Evolutionary conservation across 805 yeast species (phyloP).

Genomic region (Saccharomycopsis olivae): DNA sequence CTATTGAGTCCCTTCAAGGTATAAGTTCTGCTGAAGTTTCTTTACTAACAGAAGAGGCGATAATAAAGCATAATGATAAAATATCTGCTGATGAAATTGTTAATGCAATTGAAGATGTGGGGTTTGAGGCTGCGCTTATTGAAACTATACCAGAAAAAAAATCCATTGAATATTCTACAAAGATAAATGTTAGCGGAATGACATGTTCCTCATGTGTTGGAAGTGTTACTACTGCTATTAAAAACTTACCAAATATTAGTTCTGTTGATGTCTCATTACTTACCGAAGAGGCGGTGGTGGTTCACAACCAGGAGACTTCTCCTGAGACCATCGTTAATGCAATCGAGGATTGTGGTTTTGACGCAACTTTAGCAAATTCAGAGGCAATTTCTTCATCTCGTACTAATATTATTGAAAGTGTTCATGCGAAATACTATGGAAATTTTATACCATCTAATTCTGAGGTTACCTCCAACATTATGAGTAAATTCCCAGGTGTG

Average conservation of each 20-base stretch:
- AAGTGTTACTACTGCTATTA: conserved; percentile 48
- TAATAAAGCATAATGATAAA: conserved; percentile 35
- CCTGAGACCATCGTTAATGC: conserved; percentile 34
- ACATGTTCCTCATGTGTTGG: conserved; percentile 83
- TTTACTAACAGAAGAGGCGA: conserved; percentile 65
- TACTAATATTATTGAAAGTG: background rate
- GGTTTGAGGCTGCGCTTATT: conserved; percentile 44
- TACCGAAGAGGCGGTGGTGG: conserved; percentile 61
- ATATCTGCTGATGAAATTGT: conserved; percentile 29
- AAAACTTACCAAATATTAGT: conserved; percentile 38
- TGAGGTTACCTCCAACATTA: background rate
- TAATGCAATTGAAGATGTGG: conserved; percentile 65
- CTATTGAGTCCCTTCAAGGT: conserved; percentile 38
- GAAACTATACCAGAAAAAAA: background rate
- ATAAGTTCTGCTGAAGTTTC: conserved; percentile 54
- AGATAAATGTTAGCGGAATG: conserved; percentile 50
- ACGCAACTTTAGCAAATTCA: conserved; percentile 27
- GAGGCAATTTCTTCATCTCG: background rate
- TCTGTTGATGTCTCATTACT: conserved; percentile 57
- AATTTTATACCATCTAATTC: background rate
- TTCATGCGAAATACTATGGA: background rate
- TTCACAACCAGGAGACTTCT: conserved; percentile 30
- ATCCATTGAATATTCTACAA: background rate
- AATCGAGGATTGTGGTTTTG: conserved; percentile 74
- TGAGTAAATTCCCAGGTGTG: conserved; percentile 34